Evolutionary conservation across 2,329 filamentous ascomycete genomes (phyloP).

Genomic region (Paraconiothyrium brasiliense): DNA sequence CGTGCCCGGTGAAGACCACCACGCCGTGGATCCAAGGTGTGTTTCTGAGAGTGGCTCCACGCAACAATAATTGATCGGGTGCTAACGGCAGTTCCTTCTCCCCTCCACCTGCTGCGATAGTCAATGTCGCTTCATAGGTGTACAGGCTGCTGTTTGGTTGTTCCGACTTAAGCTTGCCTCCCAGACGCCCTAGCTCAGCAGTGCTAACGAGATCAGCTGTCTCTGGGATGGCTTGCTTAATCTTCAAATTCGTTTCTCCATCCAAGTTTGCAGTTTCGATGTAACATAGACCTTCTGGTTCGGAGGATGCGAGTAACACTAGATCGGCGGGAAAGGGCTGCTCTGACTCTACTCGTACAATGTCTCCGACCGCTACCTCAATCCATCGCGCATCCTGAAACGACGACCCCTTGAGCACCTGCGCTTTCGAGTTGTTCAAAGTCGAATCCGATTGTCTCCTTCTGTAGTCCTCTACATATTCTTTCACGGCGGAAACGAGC

Average conservation of each 20-base stretch:
- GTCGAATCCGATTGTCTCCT: slow-evolving; percentile 85
- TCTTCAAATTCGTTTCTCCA: slow-evolving; percentile 97
- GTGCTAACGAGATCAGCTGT: slow-evolving; percentile 88
- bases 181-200: slow-evolving; percentile 83
- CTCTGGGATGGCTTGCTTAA: slow-evolving; percentile 96
- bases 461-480: slow-evolving; percentile 91
- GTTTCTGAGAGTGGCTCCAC: slow-evolving; percentile 93
- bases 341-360: slow-evolving; percentile 92
- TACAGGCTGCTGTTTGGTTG: slow-evolving; percentile 98
- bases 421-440: slow-evolving; percentile 87
- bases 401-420: slow-evolving; percentile 80
- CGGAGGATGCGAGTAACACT: slow-evolving; percentile 90
- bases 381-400: slow-evolving; percentile 95
- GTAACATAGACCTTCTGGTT: slow-evolving; percentile 97
- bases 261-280: slow-evolving; percentile 98
- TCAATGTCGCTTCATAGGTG: slow-evolving; percentile 96
- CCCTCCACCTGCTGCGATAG: slow-evolving; percentile 86
- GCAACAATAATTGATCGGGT: slow-evolving; percentile 90
- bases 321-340: slow-evolving; percentile 94
- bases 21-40: slow-evolving; percentile 97
- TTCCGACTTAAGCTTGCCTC: slow-evolving; percentile 88
- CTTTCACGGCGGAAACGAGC: slow-evolving; percentile 93
- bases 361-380: slow-evolving; percentile 90
- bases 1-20: slow-evolving; percentile 96
- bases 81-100: slow-evolving; percentile 91